Percentiles rank a stretch among this genome's conserved stretches.
phyloP scores from a whole-genome alignment of 2,329 filamentous ascomycete species.

The Rhynchosporium secalis region DNA sequence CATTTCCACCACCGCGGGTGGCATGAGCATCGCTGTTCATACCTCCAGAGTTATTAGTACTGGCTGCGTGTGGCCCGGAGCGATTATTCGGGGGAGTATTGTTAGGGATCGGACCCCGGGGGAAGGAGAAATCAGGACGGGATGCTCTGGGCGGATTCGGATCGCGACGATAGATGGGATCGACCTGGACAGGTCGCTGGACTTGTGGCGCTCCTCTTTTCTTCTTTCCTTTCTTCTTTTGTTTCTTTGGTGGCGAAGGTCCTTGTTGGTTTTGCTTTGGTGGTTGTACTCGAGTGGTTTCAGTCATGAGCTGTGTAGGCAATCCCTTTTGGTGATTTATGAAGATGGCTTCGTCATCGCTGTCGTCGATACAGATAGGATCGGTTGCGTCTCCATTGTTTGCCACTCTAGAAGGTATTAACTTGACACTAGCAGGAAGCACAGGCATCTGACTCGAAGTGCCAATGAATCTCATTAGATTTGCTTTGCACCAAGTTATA shows the following conservation, averaged over 20 bases:
- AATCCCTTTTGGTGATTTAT: slow-evolving; percentile 36
- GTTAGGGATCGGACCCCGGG: background rate
- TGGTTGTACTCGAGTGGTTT: slow-evolving; percentile 1
- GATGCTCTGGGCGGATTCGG: slow-evolving; percentile 4
- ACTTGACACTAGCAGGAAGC: slow-evolving; percentile 35
- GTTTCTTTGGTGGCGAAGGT: background rate
- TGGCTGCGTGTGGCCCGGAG: background rate
- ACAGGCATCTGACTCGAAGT: slow-evolving; percentile 41
- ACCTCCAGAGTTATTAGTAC: background rate
- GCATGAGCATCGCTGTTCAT: background rate
- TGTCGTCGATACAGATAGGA: slow-evolving; percentile 36
- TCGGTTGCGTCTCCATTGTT: slow-evolving; percentile 38
- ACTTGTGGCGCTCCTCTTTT: background rate
- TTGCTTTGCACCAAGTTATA: slow-evolving; percentile 54
- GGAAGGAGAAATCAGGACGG: background rate
- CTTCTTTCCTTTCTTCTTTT: slow-evolving; percentile 3
- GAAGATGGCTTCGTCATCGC: slow-evolving; percentile 33
- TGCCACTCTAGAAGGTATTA: slow-evolving; percentile 26
- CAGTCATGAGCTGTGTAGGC: background rate
- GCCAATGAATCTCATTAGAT: slow-evolving; percentile 52
- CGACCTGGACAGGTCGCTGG: background rate
- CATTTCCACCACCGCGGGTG: background rate
- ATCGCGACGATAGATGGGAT: background rate
- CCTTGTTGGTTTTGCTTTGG: background rate
- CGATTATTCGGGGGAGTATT: background rate